Conservation (phyloP, 73 alveolate genomes). For the Paramecium primaurelia region DNA sequence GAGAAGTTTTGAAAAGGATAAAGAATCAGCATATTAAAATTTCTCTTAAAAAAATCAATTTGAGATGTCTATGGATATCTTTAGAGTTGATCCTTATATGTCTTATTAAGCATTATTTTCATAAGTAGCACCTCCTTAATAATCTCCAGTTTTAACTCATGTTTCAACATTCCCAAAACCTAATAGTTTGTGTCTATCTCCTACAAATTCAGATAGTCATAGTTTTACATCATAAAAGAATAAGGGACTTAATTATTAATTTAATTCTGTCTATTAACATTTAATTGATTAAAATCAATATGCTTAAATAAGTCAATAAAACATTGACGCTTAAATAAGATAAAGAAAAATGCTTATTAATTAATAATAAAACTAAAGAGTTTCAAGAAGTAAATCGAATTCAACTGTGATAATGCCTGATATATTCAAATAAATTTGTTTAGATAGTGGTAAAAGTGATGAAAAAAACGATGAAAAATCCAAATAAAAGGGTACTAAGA, state of each 20-base stretch:
- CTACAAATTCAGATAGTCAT: constrained; percentile 17
- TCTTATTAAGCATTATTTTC: background rate
- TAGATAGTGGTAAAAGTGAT: background rate
- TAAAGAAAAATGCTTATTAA: background rate
- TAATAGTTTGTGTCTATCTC: constrained; percentile 11
- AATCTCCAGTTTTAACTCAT: background rate
- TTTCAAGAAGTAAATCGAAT: constrained; percentile 4
- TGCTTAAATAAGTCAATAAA: background rate
- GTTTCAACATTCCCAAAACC: background rate
- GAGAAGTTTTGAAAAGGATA: constrained; percentile 25
- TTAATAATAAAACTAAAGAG: background rate
- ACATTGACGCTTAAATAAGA: constrained; percentile 23
- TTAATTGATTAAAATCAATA: constrained; percentile 35
- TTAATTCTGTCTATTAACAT: background rate
- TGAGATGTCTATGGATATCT: constrained; percentile 9
- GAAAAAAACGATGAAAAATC: constrained; percentile 11
- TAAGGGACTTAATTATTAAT: background rate
- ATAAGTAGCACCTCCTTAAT: constrained; percentile 7
- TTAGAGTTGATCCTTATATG: constrained; percentile 10
- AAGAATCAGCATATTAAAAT: constrained; percentile 9
- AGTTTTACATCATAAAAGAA: background rate
- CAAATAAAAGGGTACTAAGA: background rate
- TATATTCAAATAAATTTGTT: background rate
- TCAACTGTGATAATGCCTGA: constrained; percentile 9
- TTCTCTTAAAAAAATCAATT: background rate